Percentiles rank a stretch among this genome's conserved stretches.
phyloP scores from a whole-genome alignment of 768 basidiomycete species.

The Rossbeevera mucosa region DNA sequence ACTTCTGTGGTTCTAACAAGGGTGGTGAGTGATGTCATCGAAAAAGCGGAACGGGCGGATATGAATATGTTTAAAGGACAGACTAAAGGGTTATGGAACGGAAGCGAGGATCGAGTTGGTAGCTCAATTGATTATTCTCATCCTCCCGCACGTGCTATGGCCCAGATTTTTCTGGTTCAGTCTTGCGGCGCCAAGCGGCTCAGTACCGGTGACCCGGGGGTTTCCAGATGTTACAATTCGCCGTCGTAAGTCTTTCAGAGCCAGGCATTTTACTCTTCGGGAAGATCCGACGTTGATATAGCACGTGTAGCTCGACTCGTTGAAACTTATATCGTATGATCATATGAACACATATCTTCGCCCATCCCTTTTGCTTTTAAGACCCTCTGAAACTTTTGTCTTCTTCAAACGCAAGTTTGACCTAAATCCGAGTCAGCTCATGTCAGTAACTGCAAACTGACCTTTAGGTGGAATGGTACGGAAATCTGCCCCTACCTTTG shows the following conservation, averaged over 20 bases:
- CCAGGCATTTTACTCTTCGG: not conserved
- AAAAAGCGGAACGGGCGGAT: not conserved
- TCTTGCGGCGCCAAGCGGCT: not conserved
- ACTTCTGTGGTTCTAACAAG: not conserved
- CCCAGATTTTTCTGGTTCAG: not conserved
- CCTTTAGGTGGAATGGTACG: not conserved
- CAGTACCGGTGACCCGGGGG: not conserved
- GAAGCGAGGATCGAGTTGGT: not conserved
- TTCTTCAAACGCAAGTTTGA: conserved; percentile 46
- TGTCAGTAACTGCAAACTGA: not conserved
- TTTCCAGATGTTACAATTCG: not conserved
- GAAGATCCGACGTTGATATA: not conserved
- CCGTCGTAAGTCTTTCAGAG: not conserved
- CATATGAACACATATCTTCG: not conserved
- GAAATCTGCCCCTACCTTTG: conserved; percentile 38
- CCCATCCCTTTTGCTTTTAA: not conserved
- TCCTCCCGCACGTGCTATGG: not conserved
- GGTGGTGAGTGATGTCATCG: not conserved
- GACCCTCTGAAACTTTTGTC: conserved; percentile 28
- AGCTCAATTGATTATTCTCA: not conserved
- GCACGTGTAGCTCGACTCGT: not conserved
- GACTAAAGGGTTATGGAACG: not conserved
- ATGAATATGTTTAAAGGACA: not conserved
- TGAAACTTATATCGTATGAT: not conserved
- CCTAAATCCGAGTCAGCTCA: conserved; percentile 29